These are phyloP conservation scores for Sporothrix brasiliensis DNA, from an alignment of 2,329 filamentous ascomycete genomes.

Conservation along the genomic window DNA sequence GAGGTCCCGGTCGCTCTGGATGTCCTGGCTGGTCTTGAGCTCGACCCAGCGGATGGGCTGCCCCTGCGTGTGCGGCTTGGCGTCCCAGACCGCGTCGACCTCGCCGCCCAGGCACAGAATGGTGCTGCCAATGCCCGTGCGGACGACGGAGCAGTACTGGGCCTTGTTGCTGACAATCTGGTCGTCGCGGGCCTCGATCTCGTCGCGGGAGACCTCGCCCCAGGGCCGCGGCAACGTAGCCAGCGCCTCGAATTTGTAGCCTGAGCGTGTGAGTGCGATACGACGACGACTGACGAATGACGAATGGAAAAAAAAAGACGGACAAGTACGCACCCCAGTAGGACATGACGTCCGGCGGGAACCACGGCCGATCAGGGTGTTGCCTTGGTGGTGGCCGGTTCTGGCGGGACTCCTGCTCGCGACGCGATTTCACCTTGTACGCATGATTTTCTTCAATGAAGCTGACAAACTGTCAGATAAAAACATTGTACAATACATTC, in stretches of 20 bases:
- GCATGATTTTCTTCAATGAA: conserved; percentile 91
- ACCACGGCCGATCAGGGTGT: conserved; percentile 37
- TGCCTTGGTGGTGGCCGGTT: conserved; percentile 41
- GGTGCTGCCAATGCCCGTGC: conserved; percentile 78
- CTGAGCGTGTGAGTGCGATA: conserved; percentile 52
- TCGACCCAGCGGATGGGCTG: conserved; percentile 89
- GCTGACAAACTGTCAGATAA: conserved; percentile 48
- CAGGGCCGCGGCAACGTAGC: conserved; percentile 75
- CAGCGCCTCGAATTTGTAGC: conserved; percentile 95
- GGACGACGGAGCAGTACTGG: conserved; percentile 94
- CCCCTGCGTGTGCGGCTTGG: conserved; percentile 67
- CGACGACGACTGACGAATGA: background rate
- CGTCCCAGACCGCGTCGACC: conserved; percentile 89
- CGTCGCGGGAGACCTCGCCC: conserved; percentile 69
- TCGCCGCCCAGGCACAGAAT: conserved; percentile 84
- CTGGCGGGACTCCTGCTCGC: conserved; percentile 59
- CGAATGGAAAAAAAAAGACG: background rate
- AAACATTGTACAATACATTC: background rate
- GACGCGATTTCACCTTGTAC: conserved; percentile 66
- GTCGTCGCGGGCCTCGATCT: conserved; percentile 75
- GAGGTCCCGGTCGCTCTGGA: conserved; percentile 67
- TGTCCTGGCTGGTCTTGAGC: conserved; percentile 83
- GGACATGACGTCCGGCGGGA: conserved; percentile 78
- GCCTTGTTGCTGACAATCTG: conserved; percentile 82
- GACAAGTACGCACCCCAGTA: conserved; percentile 73